Base-by-base conservation (phyloP, 2,329 filamentous ascomycete genomes). In the Claviceps spartinae region DNA sequence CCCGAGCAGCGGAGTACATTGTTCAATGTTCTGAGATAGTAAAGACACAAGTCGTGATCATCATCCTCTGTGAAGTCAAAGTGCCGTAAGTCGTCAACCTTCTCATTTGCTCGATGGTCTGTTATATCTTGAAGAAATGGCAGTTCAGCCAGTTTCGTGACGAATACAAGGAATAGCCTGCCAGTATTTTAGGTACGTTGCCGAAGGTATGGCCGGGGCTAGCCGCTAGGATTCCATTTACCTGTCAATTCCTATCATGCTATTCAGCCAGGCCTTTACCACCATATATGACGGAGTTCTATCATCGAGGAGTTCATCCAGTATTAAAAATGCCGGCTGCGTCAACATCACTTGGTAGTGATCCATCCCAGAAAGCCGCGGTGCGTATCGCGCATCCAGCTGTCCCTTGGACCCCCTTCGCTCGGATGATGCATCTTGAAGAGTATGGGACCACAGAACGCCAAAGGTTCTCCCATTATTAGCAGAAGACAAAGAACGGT, bases 361-460 rank as follows among this genome's bases (percentile, higher is more conserved):
- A 30, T 80, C 79, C 61, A 73, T 72, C 6, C 79, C 80, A 7
- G 67, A 76, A 57, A 77, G 70, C 26, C 76, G 71, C 14, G 67
- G 65, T 3, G 56, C 55, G n/a, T 56, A 52, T 59, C 66, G 56
- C 57, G 55, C 47, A 63, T 71, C 56, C 54, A 65, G 36, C 5
- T 70, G 70, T 1, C 69, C 67, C 56, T 73, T 77, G 5, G 75
- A 69, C 5, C 70, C 67, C 54, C 75, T 69, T n/a, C 76, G 69
- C 51, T 80, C 77, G 11, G 72, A 67, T 18, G 71, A 67, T 60
- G 73, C 77, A 55, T 82, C 81, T 61, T 83, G 80, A 30, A 84
- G 65, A 20, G 78, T 87, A 62, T 94, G 88, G n/a, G 82, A 83
- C 88, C 89, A 95, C 3, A 95, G 68, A 4, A 88, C 78, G 42